Base-by-base conservation (phyloP, 2,329 filamentous ascomycete species). In the Fusarium fujikuroi region DNA sequence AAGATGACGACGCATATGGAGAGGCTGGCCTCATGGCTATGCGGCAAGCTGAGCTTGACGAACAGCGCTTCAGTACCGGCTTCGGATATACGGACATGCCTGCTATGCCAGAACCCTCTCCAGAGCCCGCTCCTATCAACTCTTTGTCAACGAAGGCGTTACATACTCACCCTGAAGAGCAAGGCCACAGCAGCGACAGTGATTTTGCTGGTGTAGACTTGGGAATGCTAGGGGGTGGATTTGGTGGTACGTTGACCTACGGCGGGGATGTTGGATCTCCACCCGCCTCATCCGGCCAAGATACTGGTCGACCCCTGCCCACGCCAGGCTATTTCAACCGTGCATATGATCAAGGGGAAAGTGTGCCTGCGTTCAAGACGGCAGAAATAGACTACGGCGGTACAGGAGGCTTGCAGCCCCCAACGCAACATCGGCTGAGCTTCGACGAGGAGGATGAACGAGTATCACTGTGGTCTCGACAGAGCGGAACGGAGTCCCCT, bases 401-500 rank as follows among this genome's bases (percentile, higher is more conserved):
- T 12, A 98, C 95, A n/a, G 96, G 95, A 44, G 96, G 96, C 3
- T 83, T 98, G 34, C 91, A 95, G 70, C 89, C 93, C 65, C 95
- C 95, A 5, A 90, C 87, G 56, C 87, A 86, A 11, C 89, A 95
- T 73, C 90, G 94, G 68, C 86, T 95, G 77, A 98, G 95, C 82
- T 98, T 96, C 76, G 95, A 98, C 75, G 94, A 97, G 79, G 95
- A 94, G 4, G 96, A 98, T 75, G 96, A 98, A 80, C 87, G 86
- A 19, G 87, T 87, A 23, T 90, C 88, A 3, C 75, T 91, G 50
- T 82, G 89, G 79, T 86, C 88, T 12, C 88, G 83, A 63, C 86
- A 83, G 72, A 92, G 84, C 76, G 89, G 83, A 42, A 91, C 89
- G 74, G 91, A 93, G 42, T 93, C 91, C 34, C 91, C 92, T 2